Evolutionary conservation across 2,329 filamentous ascomycete genomes (phyloP).

Genomic region (Colletotrichum zoysiae): DNA sequence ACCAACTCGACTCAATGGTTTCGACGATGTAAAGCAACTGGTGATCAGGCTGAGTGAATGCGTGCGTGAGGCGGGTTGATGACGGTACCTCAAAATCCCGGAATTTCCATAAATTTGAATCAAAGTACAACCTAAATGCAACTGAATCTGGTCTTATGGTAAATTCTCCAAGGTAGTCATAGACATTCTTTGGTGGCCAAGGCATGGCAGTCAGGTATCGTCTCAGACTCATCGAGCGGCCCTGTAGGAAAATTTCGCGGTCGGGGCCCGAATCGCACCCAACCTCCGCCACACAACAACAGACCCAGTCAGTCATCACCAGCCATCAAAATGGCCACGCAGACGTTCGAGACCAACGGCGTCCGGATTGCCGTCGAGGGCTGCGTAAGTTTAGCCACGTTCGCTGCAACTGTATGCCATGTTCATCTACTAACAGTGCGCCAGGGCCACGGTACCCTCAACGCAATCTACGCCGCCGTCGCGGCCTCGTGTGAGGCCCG

Average conservation of each 20-base stretch:
- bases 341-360: slow-evolving; percentile 56
- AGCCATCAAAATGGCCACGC: slow-evolving; percentile 48
- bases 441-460: slow-evolving; percentile 89
- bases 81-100: neutral
- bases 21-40: neutral
- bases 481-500: slow-evolving; percentile 75
- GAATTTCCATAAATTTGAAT: too few relatives aligned
- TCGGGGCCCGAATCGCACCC: slow-evolving; percentile 12
- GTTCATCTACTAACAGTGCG: slow-evolving; percentile 9
- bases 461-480: slow-evolving; percentile 90
- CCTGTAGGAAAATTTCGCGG: slow-evolving; percentile 33
- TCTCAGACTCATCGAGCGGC: neutral
- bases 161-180: too few relatives aligned
- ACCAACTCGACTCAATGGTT: neutral
- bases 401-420: neutral
- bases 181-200: neutral
- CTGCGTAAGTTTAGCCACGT: slow-evolving; percentile 71
- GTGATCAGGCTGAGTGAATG: neutral
- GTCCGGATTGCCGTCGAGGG: slow-evolving; percentile 88
- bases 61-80: neutral
- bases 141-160: neutral
- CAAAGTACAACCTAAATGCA: too few relatives aligned
- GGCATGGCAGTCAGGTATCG: neutral
- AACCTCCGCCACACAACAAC: slow-evolving; percentile 31
- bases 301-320: slow-evolving; percentile 10